Conservation (phyloP, 768 basidiomycete genomes). For the Serendipita vermifera region DNA sequence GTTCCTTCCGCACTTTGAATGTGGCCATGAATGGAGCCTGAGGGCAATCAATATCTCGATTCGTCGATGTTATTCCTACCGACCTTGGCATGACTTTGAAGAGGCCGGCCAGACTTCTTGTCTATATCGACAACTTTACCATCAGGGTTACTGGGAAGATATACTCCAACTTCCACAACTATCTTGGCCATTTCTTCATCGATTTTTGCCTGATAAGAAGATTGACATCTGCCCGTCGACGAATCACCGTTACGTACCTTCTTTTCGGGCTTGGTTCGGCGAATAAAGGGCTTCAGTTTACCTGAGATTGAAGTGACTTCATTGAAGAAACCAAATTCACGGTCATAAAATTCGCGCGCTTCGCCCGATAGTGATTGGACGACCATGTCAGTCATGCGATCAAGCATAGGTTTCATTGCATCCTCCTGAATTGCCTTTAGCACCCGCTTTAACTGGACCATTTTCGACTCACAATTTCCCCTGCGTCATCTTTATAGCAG, state of each 20-base stretch:
- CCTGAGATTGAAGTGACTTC: slow-evolving; percentile 97
- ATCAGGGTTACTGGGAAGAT: slow-evolving; percentile 94
- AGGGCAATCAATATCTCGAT: slow-evolving; percentile 5
- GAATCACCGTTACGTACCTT: slow-evolving; percentile 42
- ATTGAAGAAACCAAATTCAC: slow-evolving; percentile 91
- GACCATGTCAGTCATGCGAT: slow-evolving; percentile 66
- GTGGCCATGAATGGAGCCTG: slow-evolving; percentile 99
- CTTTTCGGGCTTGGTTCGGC: slow-evolving; percentile 89
- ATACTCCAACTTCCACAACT: slow-evolving; percentile 84
- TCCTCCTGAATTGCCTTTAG: slow-evolving; percentile 49
- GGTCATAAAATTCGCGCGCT: slow-evolving; percentile 78
- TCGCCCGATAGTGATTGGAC: slow-evolving; percentile 79
- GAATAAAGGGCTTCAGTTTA: slow-evolving; percentile 92
- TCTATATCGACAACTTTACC: slow-evolving; percentile 95
- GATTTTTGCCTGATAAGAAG: slow-evolving; percentile 68
- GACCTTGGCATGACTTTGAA: slow-evolving; percentile 97
- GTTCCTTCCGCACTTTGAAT: slow-evolving; percentile 91
- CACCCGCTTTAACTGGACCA: not conserved
- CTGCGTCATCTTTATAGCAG: slow-evolving; percentile 81
- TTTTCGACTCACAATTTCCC: slow-evolving; percentile 52
- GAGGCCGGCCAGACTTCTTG: slow-evolving; percentile 86
- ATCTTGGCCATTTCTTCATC: slow-evolving; percentile 99
- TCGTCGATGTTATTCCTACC: slow-evolving; percentile 8
- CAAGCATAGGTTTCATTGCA: slow-evolving; percentile 91
- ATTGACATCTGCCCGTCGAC: not conserved